phyloP scores from a whole-genome alignment of 2,329 filamentous ascomycete genomes.

The Didymella glomerata region DNA sequence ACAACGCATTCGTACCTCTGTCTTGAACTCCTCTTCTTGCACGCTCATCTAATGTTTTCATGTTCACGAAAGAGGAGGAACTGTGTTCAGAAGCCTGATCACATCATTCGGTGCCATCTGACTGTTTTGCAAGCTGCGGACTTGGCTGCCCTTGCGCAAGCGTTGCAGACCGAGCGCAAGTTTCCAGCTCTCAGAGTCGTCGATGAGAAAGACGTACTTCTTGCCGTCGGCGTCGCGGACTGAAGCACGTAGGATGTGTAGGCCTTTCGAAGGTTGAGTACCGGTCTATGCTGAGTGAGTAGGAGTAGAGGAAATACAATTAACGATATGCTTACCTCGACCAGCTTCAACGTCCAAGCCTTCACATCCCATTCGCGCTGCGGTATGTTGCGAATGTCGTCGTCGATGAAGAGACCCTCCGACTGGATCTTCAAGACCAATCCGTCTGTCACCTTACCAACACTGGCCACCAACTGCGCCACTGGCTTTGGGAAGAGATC shows the following conservation, averaged over 20 bases:
- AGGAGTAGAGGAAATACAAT: constrained; percentile 2
- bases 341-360: constrained; percentile 92
- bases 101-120: constrained; percentile 60
- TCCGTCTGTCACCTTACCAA: constrained; percentile 87
- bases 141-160: constrained; percentile 64
- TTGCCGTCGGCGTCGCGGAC: constrained; percentile 68
- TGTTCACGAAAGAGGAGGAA: constrained; percentile 36
- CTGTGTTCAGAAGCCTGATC: constrained; percentile 47
- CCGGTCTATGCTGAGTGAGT: constrained; percentile 49
- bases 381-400: constrained; percentile 88
- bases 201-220: constrained; percentile 68
- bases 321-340: constrained; percentile 64
- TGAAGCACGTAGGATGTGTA: constrained; percentile 65
- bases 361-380: constrained; percentile 99
- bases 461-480: constrained; percentile 87
- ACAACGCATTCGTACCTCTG: neutral
- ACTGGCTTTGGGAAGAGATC: constrained; percentile 88
- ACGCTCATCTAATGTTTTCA: neutral
- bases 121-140: constrained; percentile 62
- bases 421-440: constrained; percentile 91
- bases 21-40: neutral
- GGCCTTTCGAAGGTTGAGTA: constrained; percentile 54
- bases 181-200: constrained; percentile 69
- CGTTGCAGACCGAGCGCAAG: constrained; percentile 66
- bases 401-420: constrained; percentile 95